Base-by-base conservation (phyloP, 2,329 filamentous ascomycete species). In the Botrytis cinerea region DNA sequence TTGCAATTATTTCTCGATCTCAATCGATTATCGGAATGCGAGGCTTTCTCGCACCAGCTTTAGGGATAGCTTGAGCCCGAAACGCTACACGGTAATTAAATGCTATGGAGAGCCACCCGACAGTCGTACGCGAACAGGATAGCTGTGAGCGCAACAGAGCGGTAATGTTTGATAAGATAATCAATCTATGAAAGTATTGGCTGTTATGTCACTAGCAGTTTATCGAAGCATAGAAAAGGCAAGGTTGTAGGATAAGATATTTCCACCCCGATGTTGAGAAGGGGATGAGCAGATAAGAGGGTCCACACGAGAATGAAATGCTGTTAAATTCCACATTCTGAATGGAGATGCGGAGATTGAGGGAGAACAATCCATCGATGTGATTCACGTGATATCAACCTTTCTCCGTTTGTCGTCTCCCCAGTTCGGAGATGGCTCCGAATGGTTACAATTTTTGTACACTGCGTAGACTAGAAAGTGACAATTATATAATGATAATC, bases 271-370 rank as follows among this genome's bases (percentile, higher is more conserved):
- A 40, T 43, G 4, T 22, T 12, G 32, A 40, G 28, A 68, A 40
- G 22, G 38, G 25, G 28, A 54, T 22, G 18, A 54, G 2, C 16
- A 43, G 64, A 38, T 61, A 40, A 38, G 28, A 35, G 35, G 35
- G 57, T 57, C 25, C 64, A 54, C 64, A 8, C 28, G 9, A n/a
- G 40, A 51, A 68, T 57, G n/a, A 43, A 54, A 57, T 25, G 8
- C 20, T 28, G 18, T 32, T 40, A 68, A 22, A 68, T 28, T 57
- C 28, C 35, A 57, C 25, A 12, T 25, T n/a, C 35, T 22, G 35
- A 51, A 68, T 57, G 48, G 48, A 68, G 66, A 68, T 40, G 2
- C 35, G 48, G 66, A 57, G 35, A 43, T 18, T 20, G 48, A 54
- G 12, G 25, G 6, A n/a, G 48, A 54, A 54, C n/a, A 54, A 54